A percentile compares a stretch with the other conserved stretches of the same genome.
Evolutionary conservation across 2,329 filamentous ascomycete species (phyloP).

Genomic region (Gremmenia infestans): DNA sequence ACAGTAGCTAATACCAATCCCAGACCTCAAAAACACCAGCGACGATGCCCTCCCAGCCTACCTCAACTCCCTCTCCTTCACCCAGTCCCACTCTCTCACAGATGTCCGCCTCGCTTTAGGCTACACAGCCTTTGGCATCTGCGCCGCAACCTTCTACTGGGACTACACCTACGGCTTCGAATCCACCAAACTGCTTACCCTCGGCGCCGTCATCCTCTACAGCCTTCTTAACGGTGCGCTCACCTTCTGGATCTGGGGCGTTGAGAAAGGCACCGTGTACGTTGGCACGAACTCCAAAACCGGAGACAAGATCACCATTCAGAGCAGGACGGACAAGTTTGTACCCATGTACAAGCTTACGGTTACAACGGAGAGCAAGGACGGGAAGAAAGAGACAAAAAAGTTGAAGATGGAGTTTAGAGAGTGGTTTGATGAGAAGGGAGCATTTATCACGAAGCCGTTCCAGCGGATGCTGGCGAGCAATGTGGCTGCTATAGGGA

Average conservation of each 20-base stretch:
- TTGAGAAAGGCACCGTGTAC: constrained; percentile 81
- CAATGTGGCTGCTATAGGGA: constrained; percentile 61
- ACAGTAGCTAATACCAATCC: constrained; percentile 7
- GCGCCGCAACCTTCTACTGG: constrained; percentile 79
- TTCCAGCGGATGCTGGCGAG: constrained; percentile 75
- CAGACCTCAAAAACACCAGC: constrained; percentile 93
- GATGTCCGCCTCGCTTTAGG: constrained; percentile 82
- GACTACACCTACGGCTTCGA: constrained; percentile 93
- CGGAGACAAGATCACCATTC: constrained; percentile 70
- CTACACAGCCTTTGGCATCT: constrained; percentile 74
- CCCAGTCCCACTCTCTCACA: constrained; percentile 71
- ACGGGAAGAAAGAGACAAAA: constrained; percentile 10
- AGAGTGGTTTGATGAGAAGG: constrained; percentile 69
- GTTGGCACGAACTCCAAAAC: constrained; percentile 59
- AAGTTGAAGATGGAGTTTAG: constrained; percentile 59
- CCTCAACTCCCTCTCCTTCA: constrained; percentile 81
- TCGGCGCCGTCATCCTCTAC: constrained; percentile 74
- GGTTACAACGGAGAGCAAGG: constrained; percentile 45
- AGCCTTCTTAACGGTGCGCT: constrained; percentile 71
- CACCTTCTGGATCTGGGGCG: constrained; percentile 77
- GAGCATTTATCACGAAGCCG: constrained; percentile 67
- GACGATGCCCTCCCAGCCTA: constrained; percentile 95
- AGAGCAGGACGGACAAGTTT: constrained; percentile 71
- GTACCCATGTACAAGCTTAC: constrained; percentile 74
- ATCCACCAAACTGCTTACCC: constrained; percentile 73